These are phyloP conservation scores for Debaryomyces psychrophilus DNA, from an alignment of 1,139 yeast species.

Conservation along the genomic window DNA sequence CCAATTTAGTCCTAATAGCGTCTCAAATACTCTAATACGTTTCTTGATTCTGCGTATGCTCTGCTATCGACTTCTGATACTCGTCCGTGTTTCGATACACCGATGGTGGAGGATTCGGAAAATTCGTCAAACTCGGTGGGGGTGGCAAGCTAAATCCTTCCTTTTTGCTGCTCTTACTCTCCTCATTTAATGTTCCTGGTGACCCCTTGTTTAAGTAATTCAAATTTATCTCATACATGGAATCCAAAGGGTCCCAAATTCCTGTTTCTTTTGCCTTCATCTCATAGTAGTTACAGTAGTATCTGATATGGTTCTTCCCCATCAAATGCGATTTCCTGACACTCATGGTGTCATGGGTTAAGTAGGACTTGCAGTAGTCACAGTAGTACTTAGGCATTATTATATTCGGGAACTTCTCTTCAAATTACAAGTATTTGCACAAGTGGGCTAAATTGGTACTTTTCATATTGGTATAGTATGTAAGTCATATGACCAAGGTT, in stretches of 20 bases:
- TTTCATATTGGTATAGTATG: slow-evolving; percentile 3
- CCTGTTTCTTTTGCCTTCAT: slow-evolving; percentile 54
- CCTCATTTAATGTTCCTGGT: slow-evolving; percentile 39
- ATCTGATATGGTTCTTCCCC: slow-evolving; percentile 78
- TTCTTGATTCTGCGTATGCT: slow-evolving; percentile 13
- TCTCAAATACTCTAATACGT: background rate
- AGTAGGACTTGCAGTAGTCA: slow-evolving; percentile 82
- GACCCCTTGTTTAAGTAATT: slow-evolving; percentile 44
- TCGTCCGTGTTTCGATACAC: slow-evolving; percentile 27
- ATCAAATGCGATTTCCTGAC: slow-evolving; percentile 81
- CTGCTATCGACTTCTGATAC: slow-evolving; percentile 22
- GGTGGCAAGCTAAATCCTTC: slow-evolving; percentile 35
- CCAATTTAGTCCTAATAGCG: background rate
- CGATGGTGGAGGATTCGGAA: slow-evolving; percentile 43
- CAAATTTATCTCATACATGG: slow-evolving; percentile 44
- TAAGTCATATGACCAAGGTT: slow-evolving; percentile 8
- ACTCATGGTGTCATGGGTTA: slow-evolving; percentile 88
- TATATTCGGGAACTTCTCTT: background rate
- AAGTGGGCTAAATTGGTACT: background rate
- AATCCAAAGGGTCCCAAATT: slow-evolving; percentile 42
- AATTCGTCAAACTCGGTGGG: slow-evolving; percentile 32
- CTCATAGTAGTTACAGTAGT: slow-evolving; percentile 79
- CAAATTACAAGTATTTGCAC: background rate
- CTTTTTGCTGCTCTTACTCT: slow-evolving; percentile 8
- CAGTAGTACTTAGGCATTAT: slow-evolving; percentile 70